These are phyloP conservation scores for Salix suchowensis DNA, from an alignment of 345 rosid genomes.

Conservation along the genomic window DNA sequence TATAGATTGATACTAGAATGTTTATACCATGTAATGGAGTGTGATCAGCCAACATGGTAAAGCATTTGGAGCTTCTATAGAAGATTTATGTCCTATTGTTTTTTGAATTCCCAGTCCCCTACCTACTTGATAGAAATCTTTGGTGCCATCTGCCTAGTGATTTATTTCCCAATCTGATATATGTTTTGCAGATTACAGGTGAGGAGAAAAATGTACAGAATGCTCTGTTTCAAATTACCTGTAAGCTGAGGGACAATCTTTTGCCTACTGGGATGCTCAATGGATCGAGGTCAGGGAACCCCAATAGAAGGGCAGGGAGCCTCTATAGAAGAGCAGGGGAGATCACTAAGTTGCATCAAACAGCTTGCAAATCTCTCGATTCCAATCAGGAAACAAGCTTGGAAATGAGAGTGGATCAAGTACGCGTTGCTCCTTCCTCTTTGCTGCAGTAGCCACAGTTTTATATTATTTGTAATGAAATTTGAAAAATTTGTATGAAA, in stretches of 20 bases:
- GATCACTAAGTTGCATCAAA: slow-evolving; percentile 10
- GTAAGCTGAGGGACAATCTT: slow-evolving; percentile 34
- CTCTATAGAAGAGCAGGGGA: slow-evolving; percentile 22
- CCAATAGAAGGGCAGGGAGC: slow-evolving; percentile 20
- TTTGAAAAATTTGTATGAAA: neutral
- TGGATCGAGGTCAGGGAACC: slow-evolving; percentile 20
- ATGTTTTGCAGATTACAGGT: slow-evolving; percentile 42
- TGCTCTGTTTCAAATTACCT: slow-evolving; percentile 36
- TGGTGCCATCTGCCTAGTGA: slow-evolving; percentile 1
- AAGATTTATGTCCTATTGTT: too few species aligned
- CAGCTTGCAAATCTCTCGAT: slow-evolving; percentile 10
- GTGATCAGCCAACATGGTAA: neutral
- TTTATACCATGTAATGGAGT: neutral
- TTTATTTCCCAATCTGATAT: neutral
- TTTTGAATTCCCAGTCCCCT: too few species aligned
- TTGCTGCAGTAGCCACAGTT: slow-evolving; percentile 15
- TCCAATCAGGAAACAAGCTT: slow-evolving; percentile 20
- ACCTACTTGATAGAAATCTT: too few species aligned
- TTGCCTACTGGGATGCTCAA: slow-evolving; percentile 30
- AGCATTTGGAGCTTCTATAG: neutral
- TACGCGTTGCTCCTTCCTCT: slow-evolving; percentile 17
- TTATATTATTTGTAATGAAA: neutral
- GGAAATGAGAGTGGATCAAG: slow-evolving; percentile 26
- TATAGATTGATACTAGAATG: too few species aligned
- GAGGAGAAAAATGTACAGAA: slow-evolving; percentile 38